Percentiles rank a stretch among this genome's conserved stretches.
Evolutionary conservation across 306 rosid species (phyloP).

Genomic region (Delonix regia): DNA sequence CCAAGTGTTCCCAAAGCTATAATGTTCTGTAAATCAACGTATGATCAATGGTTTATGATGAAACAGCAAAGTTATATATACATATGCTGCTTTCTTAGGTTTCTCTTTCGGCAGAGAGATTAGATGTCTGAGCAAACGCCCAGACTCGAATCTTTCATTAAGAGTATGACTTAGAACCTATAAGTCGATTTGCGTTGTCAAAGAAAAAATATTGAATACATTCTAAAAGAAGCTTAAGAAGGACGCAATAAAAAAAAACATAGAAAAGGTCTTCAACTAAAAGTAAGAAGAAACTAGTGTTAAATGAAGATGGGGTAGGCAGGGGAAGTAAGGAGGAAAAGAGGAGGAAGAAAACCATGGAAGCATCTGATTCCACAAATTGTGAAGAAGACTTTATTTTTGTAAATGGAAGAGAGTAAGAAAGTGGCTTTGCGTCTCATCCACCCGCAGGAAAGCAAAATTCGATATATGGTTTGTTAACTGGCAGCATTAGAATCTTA

Average conservation of each 20-base stretch:
- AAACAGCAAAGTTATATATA: not conserved
- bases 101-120: not conserved
- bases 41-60: not conserved
- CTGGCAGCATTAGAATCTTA: conserved; percentile 62
- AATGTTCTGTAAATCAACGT: too few relatives aligned
- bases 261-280: not conserved
- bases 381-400: conserved; percentile 39
- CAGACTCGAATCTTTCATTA: not conserved
- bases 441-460: conserved; percentile 48
- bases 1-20: too few relatives aligned
- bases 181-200: not conserved
- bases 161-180: not conserved
- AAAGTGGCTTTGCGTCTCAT: conserved; percentile 60
- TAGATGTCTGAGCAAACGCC: not conserved
- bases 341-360: conserved; percentile 44
- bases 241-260: not conserved
- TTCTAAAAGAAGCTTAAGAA: not conserved
- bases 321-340: conserved; percentile 38
- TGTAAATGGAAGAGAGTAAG: conserved; percentile 40
- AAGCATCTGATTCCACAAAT: conserved; percentile 70
- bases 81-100: not conserved
- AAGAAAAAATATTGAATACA: not conserved
- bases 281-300: not conserved
- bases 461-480: conserved; percentile 49
- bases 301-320: conserved; percentile 27